These are phyloP conservation scores for Dunaliella primolecta DNA, from an alignment of 139 green algal genomes.

Conservation along the genomic window DNA sequence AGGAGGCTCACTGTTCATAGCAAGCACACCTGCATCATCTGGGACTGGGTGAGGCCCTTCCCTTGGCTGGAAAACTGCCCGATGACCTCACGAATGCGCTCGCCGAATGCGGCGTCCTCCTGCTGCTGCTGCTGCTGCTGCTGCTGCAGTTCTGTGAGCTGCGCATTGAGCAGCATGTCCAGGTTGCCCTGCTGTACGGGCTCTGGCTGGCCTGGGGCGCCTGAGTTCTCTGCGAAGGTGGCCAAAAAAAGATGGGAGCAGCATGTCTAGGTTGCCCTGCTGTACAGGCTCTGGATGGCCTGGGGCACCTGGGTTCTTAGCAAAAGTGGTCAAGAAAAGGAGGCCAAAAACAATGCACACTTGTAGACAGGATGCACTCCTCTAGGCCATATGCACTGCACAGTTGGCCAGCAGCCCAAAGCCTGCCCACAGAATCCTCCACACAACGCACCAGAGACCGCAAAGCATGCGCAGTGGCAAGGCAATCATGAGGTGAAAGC, in stretches of 20 bases:
- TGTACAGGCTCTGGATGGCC: not conserved
- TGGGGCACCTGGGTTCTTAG: too few relatives aligned
- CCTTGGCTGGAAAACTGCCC: not conserved
- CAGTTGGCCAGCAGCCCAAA: too few relatives aligned
- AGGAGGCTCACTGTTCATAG: too few relatives aligned
- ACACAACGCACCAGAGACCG: too few relatives aligned
- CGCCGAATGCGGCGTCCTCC: not conserved
- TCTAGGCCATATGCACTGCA: too few relatives aligned
- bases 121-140: slow-evolving; percentile 26
- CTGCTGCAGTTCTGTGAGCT: slow-evolving; percentile 17
- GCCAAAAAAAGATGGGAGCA: too few relatives aligned
- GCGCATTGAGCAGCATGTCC: not conserved
- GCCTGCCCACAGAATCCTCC: too few relatives aligned
- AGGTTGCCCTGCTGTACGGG: slow-evolving; percentile 16
- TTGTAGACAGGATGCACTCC: too few relatives aligned
- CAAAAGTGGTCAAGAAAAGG: too few relatives aligned
- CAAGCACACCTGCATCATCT: not conserved
- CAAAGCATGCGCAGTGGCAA: too few relatives aligned
- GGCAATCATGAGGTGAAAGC: too few relatives aligned
- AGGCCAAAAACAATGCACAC: too few relatives aligned
- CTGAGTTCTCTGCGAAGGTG: not conserved
- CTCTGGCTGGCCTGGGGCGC: not conserved
- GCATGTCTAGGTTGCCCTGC: not conserved
- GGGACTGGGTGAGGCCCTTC: not conserved
- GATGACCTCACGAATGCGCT: not conserved